Base-by-base conservation (phyloP, 768 basidiomycete genomes). In the Cystoderma amianthinum region DNA sequence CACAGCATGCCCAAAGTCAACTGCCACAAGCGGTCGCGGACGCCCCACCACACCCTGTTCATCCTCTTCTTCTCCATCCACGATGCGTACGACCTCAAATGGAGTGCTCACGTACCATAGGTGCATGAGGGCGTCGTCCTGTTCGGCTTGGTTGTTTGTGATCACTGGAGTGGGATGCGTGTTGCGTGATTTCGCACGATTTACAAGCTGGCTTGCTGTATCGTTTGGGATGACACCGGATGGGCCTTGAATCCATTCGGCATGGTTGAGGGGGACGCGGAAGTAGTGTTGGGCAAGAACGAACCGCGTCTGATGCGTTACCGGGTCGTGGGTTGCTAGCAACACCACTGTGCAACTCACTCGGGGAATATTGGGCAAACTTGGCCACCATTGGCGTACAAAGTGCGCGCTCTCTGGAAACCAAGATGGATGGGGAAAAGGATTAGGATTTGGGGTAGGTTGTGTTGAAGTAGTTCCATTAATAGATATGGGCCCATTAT, bases 1-100 rank as follows among this genome's bases (percentile, higher is more conserved):
- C 24, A 88, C 82, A 13, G 90, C 85, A 51, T 91, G 88, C 32
- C 87, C 86, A 62, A 93, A 94, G 54, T 93, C 80, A 5, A 92
- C 82, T 0, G 84, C 84, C n/a, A 86, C 77, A 11, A 86, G 68
- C 17, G 83, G 83, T 2, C 83, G 68, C 15, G 79, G 78, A 3
- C 78, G 67, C 21, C 76, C 78, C 19, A 25, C 28, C 42, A 52
- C 45, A 2, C 52, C 57, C 1, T 62, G 68, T 1, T 61, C 68
- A 19, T 61, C 60, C 12, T 65, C 63, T 6, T 71, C 71, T 10
- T 57, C 52, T 10, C 59, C 61, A 45, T 83, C 82, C 38, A 70
- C 60, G 15, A 83, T 76, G 45, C 80, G 79, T 12, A 82, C 80
- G 16, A 84, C 77, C 53, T 85, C 82, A 50, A 85, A 85, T 9